phyloP scores from a whole-genome alignment of 495 filamentous ascomycete genomes.

The Neurospora pannonica region DNA sequence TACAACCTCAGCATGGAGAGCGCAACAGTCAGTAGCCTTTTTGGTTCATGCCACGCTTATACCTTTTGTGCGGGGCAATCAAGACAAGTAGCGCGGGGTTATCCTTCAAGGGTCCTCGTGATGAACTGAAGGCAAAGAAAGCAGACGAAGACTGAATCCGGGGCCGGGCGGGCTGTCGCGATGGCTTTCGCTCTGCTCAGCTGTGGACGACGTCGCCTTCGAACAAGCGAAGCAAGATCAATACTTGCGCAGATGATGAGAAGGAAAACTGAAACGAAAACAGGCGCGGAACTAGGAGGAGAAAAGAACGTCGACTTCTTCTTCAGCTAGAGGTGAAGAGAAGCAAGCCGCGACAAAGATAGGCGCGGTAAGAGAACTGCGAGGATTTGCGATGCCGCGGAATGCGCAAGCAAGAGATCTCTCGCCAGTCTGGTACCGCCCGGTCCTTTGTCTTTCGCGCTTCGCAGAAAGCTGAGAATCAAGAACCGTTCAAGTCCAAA shows the following conservation, averaged over 20 bases:
- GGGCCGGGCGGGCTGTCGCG: not conserved
- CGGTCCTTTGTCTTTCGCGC: not conserved
- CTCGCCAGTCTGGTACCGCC: not conserved
- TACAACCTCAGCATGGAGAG: slow-evolving; percentile 2
- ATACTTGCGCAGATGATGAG: not conserved
- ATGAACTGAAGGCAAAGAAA: not conserved
- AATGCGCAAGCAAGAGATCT: not conserved
- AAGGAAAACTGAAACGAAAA: not conserved
- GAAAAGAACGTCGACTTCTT: not conserved
- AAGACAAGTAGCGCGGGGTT: not conserved
- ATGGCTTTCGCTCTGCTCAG: not conserved
- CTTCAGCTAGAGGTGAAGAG: not conserved
- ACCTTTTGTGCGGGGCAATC: not conserved
- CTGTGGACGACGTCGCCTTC: not conserved
- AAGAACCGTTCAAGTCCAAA: not conserved
- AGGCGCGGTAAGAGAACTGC: not conserved
- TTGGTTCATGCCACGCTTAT: not conserved
- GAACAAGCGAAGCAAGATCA: not conserved
- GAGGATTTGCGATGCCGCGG: not conserved
- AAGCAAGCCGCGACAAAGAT: not conserved
- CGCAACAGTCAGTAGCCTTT: not conserved
- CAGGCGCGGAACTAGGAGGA: not conserved
- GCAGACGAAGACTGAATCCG: not conserved
- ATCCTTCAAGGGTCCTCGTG: not conserved
- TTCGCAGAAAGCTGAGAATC: not conserved